A percentile compares a stretch with the other conserved stretches of the same genome.
Evolutionary conservation across 495 filamentous ascomycete species (phyloP).

Genomic region (Niebla homalea): DNA sequence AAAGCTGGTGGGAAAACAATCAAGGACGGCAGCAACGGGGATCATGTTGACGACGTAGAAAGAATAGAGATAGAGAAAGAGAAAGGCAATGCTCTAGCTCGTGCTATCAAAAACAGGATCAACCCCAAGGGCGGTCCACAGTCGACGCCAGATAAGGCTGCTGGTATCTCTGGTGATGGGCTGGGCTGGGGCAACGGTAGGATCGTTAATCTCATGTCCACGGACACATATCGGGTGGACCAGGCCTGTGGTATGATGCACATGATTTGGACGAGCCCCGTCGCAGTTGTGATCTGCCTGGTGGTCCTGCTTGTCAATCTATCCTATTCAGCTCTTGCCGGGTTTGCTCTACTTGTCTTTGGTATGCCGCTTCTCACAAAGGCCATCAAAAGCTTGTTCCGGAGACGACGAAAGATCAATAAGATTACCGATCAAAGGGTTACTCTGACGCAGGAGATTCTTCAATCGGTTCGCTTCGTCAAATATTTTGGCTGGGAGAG

Average conservation of each 20-base stretch:
- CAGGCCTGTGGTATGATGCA: conserved; percentile 79
- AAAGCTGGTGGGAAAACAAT: conserved; percentile 50
- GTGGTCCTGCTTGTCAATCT: conserved; percentile 71
- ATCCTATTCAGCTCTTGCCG: conserved; percentile 75
- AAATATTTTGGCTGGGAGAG: conserved; percentile 95
- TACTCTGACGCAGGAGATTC: conserved; percentile 80
- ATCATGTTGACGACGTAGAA: conserved; percentile 14
- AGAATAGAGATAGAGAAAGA: conserved; percentile 21
- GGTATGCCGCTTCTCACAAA: conserved; percentile 60
- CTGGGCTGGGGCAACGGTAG: conserved; percentile 82
- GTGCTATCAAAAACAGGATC: conserved; percentile 26
- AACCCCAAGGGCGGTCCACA: conserved; percentile 23
- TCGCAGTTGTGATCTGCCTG: conserved; percentile 64
- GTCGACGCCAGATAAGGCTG: conserved; percentile 19
- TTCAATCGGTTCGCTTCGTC: conserved; percentile 83
- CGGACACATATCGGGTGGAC: conserved; percentile 83
- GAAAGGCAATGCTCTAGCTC: conserved; percentile 34
- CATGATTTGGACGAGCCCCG: conserved; percentile 72
- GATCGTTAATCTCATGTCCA: conserved; percentile 83
- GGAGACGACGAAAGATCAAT: conserved; percentile 64
- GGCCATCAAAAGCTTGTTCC: conserved; percentile 59
- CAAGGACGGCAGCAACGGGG: conserved; percentile 23
- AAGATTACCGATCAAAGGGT: conserved; percentile 87
- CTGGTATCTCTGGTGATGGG: conserved; percentile 48
- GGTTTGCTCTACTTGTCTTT: conserved; percentile 69